Conservation (phyloP, 192 early-diverging fungal species). For the Helicostylum pulchrum region DNA sequence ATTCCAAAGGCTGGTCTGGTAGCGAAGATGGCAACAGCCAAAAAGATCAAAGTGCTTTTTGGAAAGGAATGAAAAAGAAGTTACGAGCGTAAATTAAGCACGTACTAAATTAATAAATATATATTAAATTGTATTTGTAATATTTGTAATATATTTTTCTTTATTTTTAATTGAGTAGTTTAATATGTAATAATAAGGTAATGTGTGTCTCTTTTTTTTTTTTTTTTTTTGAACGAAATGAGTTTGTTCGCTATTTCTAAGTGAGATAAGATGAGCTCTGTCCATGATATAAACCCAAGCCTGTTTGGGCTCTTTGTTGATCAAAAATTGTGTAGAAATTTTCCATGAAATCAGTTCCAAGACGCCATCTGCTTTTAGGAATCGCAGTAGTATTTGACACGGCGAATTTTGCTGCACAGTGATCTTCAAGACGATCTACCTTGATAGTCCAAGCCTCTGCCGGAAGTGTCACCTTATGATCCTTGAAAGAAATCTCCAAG, state of each 20-base stretch:
- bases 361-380: neutral
- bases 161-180: too few relatives aligned
- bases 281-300: neutral
- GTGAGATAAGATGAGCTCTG: too few relatives aligned
- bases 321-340: constrained; percentile 4
- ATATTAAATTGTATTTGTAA: too few relatives aligned
- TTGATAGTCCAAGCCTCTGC: neutral
- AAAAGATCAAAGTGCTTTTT: constrained; percentile 11
- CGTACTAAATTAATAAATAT: too few relatives aligned
- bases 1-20: constrained; percentile 11
- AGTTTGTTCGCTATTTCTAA: too few relatives aligned
- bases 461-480: neutral
- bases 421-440: neutral
- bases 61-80: constrained; percentile 28
- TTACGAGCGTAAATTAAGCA: constrained; percentile 9
- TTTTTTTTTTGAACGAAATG: too few relatives aligned
- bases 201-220: too few relatives aligned
- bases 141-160: too few relatives aligned
- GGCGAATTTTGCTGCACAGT: neutral
- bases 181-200: too few relatives aligned
- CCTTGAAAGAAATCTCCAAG: neutral
- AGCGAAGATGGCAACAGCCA: neutral
- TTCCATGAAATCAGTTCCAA: neutral
- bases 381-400: neutral
- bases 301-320: neutral